Percentiles rank a stretch among this genome's conserved stretches.
Conservation (phyloP, 225 moss, liverwort and hornwort genomes). For the Asterella californica region DNA sequence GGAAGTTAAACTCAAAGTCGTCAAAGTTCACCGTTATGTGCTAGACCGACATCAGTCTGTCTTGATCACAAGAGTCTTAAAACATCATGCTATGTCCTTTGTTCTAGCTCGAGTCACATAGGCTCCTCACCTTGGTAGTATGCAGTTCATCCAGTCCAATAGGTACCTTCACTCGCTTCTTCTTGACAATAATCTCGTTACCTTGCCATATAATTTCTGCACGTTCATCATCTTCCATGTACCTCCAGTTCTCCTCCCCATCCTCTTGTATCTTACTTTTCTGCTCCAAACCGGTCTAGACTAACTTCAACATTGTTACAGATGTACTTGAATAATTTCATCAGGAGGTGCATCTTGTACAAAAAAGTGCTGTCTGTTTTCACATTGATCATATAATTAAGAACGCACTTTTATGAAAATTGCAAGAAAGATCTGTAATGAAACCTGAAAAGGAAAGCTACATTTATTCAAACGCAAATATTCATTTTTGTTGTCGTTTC, state of each 20-base stretch:
- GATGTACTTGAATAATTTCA: background rate
- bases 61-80: background rate
- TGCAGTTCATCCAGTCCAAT: conserved; percentile 13
- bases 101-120: background rate
- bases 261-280: conserved; percentile 43
- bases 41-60: background rate
- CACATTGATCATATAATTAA: background rate
- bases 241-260: conserved; percentile 62
- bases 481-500: background rate
- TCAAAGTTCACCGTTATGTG: background rate
- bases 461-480: background rate
- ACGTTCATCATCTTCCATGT: conserved; percentile 86
- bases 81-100: background rate
- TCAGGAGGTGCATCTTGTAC: background rate
- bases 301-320: background rate
- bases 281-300: conserved; percentile 28
- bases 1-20: background rate
- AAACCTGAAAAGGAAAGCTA: background rate
- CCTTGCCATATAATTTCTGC: conserved; percentile 95
- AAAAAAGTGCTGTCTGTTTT: background rate
- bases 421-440: background rate
- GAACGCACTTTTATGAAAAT: background rate
- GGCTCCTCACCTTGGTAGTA: conserved; percentile 15
- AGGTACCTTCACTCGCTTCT: conserved; percentile 56
- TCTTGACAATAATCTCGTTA: conserved; percentile 89